These are phyloP conservation scores for Myxozyma mucilagina DNA, from an alignment of 805 yeast species.

Conservation along the genomic window DNA sequence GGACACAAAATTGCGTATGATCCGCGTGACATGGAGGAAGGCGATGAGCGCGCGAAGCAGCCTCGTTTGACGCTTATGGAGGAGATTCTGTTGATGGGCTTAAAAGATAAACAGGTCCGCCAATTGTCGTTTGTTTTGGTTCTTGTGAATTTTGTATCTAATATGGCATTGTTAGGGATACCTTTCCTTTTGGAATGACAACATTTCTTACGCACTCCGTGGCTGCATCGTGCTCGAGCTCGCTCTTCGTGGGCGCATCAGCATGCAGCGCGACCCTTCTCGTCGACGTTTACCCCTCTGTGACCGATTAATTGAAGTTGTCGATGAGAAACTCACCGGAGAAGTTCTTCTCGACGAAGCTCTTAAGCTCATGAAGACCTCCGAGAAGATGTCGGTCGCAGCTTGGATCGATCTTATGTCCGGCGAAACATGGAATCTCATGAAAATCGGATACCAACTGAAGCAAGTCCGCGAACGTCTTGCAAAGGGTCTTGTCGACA, in stretches of 20 bases:
- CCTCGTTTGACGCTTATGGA: conserved; percentile 93
- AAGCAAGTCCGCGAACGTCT: conserved; percentile 96
- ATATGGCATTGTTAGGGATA: conserved; percentile 54
- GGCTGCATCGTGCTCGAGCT: conserved; percentile 91
- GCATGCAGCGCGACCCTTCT: conserved; percentile 88
- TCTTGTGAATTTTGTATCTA: background rate
- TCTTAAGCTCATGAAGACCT: conserved; percentile 80
- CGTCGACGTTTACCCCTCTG: conserved; percentile 83
- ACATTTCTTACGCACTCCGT: conserved; percentile 90
- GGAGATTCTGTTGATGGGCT: conserved; percentile 88
- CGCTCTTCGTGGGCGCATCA: conserved; percentile 85
- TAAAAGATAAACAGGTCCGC: conserved; percentile 76
- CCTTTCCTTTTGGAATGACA: conserved; percentile 96
- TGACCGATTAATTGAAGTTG: conserved; percentile 84
- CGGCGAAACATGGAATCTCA: conserved; percentile 94
- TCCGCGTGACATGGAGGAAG: conserved; percentile 60
- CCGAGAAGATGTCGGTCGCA: conserved; percentile 75
- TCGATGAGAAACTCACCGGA: conserved; percentile 85
- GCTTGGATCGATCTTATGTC: conserved; percentile 92
- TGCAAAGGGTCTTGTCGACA: conserved; percentile 95
- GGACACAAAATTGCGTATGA: conserved; percentile 79
- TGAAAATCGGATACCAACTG: conserved; percentile 91
- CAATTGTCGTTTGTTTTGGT: background rate
- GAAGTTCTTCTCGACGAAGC: conserved; percentile 95
- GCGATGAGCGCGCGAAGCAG: conserved; percentile 47